A percentile compares a stretch with the other conserved stretches of the same genome.
Evolutionary conservation across 768 basidiomycete genomes (phyloP).

Genomic region (Pisolithus tinctorius): DNA sequence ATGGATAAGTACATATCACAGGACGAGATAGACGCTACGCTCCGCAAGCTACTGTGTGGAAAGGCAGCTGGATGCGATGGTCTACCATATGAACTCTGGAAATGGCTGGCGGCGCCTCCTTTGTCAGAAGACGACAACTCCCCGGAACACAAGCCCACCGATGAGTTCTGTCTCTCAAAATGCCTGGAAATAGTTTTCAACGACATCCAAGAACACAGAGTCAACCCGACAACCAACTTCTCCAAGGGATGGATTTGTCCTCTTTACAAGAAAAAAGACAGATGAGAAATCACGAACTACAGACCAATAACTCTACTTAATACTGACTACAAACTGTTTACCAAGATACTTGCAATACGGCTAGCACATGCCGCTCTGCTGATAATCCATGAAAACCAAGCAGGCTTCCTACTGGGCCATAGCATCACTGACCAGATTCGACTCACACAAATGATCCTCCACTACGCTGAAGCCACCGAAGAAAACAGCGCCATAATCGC

Average conservation of each 20-base stretch:
- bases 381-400: no score
- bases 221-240: background rate
- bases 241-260: constrained; percentile 24
- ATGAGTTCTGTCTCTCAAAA: background rate
- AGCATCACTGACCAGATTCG: no score
- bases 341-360: constrained; percentile 6
- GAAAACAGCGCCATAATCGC: background rate
- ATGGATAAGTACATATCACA: no score
- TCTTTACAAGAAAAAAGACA: constrained; percentile 11
- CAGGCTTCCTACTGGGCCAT: no score
- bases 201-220: background rate
- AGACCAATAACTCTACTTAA: constrained; percentile 13
- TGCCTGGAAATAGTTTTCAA: background rate
- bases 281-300: constrained; percentile 13
- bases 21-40: no score
- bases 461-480: background rate
- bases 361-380: background rate
- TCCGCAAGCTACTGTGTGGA: no score
- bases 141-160: background rate
- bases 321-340: constrained; percentile 15
- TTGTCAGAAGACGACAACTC: background rate
- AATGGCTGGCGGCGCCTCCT: no score
- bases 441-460: background rate
- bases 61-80: background rate
- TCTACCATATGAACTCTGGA: background rate